Conservation (phyloP, 2,329 filamentous ascomycete species). For the Echinosphaeria canescens region DNA sequence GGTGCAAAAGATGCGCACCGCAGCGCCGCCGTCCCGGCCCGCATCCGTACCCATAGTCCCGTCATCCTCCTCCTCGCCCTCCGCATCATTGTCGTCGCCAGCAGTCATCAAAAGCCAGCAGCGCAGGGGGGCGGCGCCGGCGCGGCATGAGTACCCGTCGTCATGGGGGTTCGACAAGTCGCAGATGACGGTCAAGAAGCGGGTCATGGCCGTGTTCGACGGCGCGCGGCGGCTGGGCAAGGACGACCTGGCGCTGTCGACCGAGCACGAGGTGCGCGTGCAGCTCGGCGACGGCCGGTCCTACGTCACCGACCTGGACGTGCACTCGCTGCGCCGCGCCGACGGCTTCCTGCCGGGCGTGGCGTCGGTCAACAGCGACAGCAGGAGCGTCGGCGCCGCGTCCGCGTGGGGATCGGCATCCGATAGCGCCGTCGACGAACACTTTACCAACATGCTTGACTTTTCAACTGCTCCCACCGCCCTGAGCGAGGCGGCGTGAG, state of each 20-base stretch:
- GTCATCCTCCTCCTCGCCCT: too few species aligned
- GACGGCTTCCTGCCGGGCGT: slow-evolving; percentile 72
- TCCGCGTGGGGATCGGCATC: too few species aligned
- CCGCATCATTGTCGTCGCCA: too few species aligned
- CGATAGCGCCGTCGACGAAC: too few species aligned
- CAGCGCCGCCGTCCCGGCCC: slow-evolving; percentile 52
- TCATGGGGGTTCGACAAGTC: slow-evolving; percentile 85
- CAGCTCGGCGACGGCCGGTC: slow-evolving; percentile 52
- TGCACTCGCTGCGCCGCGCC: slow-evolving; percentile 76
- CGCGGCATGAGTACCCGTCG: slow-evolving; percentile 78
- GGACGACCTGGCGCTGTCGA: slow-evolving; percentile 97
- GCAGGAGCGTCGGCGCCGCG: too few species aligned
- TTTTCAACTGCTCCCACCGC: too few species aligned
- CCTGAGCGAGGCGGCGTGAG: too few species aligned
- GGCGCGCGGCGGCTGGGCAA: slow-evolving; percentile 77
- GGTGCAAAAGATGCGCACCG: slow-evolving; percentile 46
- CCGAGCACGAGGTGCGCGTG: slow-evolving; percentile 82
- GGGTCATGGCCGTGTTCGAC: slow-evolving; percentile 82
- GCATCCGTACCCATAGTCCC: too few species aligned
- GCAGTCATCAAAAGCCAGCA: slow-evolving; percentile 24
- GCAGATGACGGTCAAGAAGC: slow-evolving; percentile 98
- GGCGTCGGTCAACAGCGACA: too few species aligned
- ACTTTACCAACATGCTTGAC: too few species aligned
- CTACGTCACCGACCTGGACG: slow-evolving; percentile 84
- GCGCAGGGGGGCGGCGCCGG: slow-evolving; percentile 17